phyloP scores from a whole-genome alignment of 2,329 filamentous ascomycete species.

The Penicillium glabrum region DNA sequence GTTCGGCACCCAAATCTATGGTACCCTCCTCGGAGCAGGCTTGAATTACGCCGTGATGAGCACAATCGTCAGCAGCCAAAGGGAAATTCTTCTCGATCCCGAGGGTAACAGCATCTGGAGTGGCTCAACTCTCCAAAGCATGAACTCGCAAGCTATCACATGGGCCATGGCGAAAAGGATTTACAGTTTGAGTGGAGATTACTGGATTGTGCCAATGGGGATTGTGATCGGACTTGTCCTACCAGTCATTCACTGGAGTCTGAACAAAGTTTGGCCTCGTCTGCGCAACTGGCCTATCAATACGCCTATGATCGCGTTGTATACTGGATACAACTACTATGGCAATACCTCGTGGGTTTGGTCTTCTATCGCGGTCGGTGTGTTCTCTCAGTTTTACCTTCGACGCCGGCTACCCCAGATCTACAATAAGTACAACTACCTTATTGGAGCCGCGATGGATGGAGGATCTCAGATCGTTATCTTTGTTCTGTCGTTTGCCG shows the following conservation, averaged over 20 bases:
- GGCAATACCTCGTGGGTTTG: constrained; percentile 23
- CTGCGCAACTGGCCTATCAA: constrained; percentile 18
- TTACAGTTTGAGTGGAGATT: constrained; percentile 47
- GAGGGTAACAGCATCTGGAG: constrained; percentile 53
- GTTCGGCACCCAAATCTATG: constrained; percentile 57
- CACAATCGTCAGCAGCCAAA: constrained; percentile 49
- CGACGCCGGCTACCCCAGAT: constrained; percentile 35
- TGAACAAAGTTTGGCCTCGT: constrained; percentile 17
- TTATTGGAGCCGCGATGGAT: constrained; percentile 42
- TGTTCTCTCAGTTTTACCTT: constrained; percentile 37
- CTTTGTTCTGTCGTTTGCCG: constrained; percentile 45
- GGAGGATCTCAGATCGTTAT: constrained; percentile 43
- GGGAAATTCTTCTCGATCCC: constrained; percentile 44
- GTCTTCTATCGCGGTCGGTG: constrained; percentile 15
- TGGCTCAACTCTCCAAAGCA: constrained; percentile 48
- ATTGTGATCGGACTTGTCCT: constrained; percentile 49
- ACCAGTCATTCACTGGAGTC: constrained; percentile 45
- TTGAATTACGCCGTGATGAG: constrained; percentile 57
- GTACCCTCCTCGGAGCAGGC: constrained; percentile 52
- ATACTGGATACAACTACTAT: constrained; percentile 14
- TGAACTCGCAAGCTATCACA: constrained; percentile 30
- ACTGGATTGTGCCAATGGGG: constrained; percentile 51
- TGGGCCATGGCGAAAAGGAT: constrained; percentile 53
- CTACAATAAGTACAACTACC: constrained; percentile 46
- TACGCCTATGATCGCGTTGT: constrained; percentile 16